Conservation (phyloP, 2,329 filamentous ascomycete species). For the Shiraia sp. region DNA sequence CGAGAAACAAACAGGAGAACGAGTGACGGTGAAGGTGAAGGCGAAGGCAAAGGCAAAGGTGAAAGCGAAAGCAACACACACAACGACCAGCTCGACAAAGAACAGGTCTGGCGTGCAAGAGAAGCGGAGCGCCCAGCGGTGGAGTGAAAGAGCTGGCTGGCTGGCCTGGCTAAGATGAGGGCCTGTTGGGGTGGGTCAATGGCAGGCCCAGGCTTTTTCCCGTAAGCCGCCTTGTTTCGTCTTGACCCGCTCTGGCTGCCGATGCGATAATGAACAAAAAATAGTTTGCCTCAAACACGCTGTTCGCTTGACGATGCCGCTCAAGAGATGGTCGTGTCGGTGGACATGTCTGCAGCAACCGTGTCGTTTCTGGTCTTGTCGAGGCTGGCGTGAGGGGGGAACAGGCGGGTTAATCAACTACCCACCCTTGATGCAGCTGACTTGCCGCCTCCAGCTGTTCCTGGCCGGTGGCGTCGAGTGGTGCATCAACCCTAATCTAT, state of each 20-base stretch:
- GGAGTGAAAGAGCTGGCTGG: constrained; percentile 5
- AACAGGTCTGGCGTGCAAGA: constrained; percentile 1
- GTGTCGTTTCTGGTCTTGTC: background rate
- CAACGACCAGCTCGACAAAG: constrained; percentile 18
- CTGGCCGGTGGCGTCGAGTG: constrained; percentile 11
- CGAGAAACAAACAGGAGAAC: constrained; percentile 3
- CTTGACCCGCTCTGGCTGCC: constrained; percentile 18
- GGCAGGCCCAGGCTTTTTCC: constrained; percentile 13
- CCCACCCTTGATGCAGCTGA: constrained; percentile 8
- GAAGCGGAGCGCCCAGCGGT: background rate
- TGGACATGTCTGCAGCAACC: constrained; percentile 5
- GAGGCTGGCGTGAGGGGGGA: constrained; percentile 1
- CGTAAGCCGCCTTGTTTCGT: constrained; percentile 23
- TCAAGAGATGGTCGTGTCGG: background rate
- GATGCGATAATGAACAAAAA: constrained; percentile 8
- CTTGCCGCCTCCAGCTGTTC: constrained; percentile 8
- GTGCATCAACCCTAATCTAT: constrained; percentile 19
- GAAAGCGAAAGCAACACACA: background rate
- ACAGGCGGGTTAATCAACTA: constrained; percentile 6
- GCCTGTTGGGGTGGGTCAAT: constrained; percentile 19
- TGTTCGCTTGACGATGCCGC: constrained; percentile 1
- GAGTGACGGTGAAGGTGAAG: too few relatives aligned
- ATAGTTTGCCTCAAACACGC: constrained; percentile 7
- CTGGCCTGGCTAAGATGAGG: constrained; percentile 11
- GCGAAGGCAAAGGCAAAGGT: too few relatives aligned